Evolutionary conservation across 805 yeast species (phyloP), one percentile per base, ranked within the genome.

Genomic region (Wickerhamomyces sydowiorum): DNA sequence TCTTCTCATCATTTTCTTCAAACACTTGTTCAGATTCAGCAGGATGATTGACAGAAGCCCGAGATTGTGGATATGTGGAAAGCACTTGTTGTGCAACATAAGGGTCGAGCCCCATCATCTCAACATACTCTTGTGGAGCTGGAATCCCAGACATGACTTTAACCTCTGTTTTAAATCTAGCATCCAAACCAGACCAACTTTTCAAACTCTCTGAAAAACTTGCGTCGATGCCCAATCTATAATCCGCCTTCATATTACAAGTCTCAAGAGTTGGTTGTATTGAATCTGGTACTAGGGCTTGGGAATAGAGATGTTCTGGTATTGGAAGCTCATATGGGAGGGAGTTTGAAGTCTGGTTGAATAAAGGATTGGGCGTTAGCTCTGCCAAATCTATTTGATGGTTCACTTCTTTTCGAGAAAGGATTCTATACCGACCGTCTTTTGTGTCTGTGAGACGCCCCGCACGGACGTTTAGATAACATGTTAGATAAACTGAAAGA

Each of bases 241-340:
- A 76, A n/a, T 44, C 48, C 30, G 84, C 64, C 10, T 63, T 53
- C 19, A 82, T 67, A 51, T 78, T 80, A 51, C 86, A 79, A 5
- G 80, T 70, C 21, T 54, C 58, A 55, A 82, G 82, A 33, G 65
- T 50, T 36, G 34, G 76, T 69, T 0, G 84, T 82, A 15, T n/a
- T n/a, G n/a, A 76, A 46, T 3, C 61, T 54, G 35, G 76, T 68
- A 45, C n/a, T n/a, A n/a, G n/a, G n/a, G n/a, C n/a, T n/a, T n/a
- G n/a, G n/a, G n/a, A n/a, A 24, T 12, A 24, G 27, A 24, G 27
- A 24, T 24, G 10, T 24, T 24, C 27, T 8, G 10, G 8, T 24
- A 65, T 65, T 25, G 60, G 49, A 43, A 63, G 70, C 68, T 72
- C 41, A 78, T 51, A 49, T 66, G 73, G 1, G 76, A 49, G n/a